These are phyloP conservation scores for Calonectria naviculata DNA, from an alignment of 2,329 filamentous ascomycete genomes.

Conservation along the genomic window DNA sequence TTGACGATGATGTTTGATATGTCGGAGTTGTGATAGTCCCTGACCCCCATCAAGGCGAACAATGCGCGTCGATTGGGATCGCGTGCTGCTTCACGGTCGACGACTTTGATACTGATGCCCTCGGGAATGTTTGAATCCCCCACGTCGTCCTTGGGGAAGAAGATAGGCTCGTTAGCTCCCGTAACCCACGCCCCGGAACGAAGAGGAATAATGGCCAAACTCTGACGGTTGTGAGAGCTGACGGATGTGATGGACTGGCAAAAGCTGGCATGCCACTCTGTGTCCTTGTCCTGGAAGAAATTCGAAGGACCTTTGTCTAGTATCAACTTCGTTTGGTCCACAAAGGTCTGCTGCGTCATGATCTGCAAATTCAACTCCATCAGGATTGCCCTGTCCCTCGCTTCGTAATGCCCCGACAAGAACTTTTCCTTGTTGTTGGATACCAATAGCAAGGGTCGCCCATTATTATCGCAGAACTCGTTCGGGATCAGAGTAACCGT, in stretches of 20 bases:
- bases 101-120: not conserved
- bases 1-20: conserved; percentile 2
- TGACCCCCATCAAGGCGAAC: not conserved
- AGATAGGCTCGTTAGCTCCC: not conserved
- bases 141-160: not conserved
- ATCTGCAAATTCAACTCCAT: not conserved
- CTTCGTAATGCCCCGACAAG: not conserved
- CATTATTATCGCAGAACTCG: not conserved
- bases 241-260: not conserved
- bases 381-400: not conserved
- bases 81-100: not conserved
- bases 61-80: not conserved
- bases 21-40: not conserved
- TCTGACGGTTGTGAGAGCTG: not conserved
- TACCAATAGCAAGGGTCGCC: not conserved
- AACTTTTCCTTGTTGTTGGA: not conserved
- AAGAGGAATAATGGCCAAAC: not conserved
- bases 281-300: not conserved
- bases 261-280: not conserved
- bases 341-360: not conserved
- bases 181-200: not conserved
- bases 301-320: not conserved
- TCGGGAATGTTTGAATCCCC: conserved; percentile 1
- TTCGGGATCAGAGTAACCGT: not conserved
- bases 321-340: not conserved